Evolutionary conservation across 208 protist species (phyloP), one percentile per base, ranked within the genome.

Genomic region (Herpetomonas muscarum): DNA sequence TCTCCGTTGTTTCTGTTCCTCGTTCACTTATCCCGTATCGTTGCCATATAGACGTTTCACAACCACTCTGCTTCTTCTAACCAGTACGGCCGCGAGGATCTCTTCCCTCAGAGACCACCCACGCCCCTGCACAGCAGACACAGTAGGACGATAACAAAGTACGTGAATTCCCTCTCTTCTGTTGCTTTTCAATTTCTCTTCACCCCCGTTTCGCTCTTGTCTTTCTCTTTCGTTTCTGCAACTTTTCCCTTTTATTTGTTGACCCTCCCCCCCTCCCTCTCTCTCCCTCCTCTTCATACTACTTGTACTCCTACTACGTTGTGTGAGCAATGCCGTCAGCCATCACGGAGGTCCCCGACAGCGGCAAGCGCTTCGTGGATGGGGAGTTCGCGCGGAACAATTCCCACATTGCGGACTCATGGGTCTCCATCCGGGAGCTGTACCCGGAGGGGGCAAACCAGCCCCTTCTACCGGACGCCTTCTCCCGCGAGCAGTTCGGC

Each of bases 401-500:
- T 62, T 65, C 75, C 15, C 53, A 92, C 25, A 53, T 92, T 17
- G 39, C 80, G 0, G 71, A 86, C 22, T 64, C 80, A 29, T 92
- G 85, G 81, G 55, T 83, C 1, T 75, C 74, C 2, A 88, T 89
- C 41, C 62, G 55, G 10, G 81, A 92, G 1, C 47, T 92, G 47
- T 92, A 92, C 55, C 81, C 85, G 10, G 48, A 49, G 1, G 85
- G 85, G 1, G 41, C 41, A 0, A 50, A 60, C 13, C 54, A 80
- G 47, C 74, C 85, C 25, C 72, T 92, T 30, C 74, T 92, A 21
- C 81, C 81, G 3, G 44, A 77, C 19, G 72, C 55, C 0, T 67
- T 92, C 53, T 75, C 67, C 21, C 65, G 78, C 32, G 81, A 85
- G 25, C 81, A 89, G 60, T 89, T 92, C 47, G 71, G 70, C 21